Percentiles rank a stretch among this genome's conserved stretches.
Conservation (phyloP, 2,329 filamentous ascomycete species). For the Aspergillus eucalypticola region DNA sequence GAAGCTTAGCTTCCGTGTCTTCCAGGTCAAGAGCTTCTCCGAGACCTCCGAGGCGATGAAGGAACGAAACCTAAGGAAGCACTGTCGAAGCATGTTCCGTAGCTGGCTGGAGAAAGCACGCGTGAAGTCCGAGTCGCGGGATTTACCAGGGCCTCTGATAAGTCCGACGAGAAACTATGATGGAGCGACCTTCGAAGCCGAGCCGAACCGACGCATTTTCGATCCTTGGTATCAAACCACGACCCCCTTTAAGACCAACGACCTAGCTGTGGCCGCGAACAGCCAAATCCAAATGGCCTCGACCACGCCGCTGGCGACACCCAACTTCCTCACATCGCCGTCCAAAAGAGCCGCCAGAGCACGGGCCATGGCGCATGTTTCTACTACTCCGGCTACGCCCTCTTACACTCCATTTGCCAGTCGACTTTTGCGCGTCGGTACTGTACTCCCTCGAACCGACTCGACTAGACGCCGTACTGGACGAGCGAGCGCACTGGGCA, state of each 20-base stretch:
- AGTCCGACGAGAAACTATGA: constrained; percentile 28
- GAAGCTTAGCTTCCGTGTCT: constrained; percentile 59
- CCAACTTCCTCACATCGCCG: constrained; percentile 47
- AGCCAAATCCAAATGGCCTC: constrained; percentile 29
- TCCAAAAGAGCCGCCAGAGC: constrained; percentile 49
- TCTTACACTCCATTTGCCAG: constrained; percentile 47
- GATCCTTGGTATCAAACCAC: constrained; percentile 40
- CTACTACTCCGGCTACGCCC: constrained; percentile 49
- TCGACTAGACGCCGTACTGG: constrained; percentile 30
- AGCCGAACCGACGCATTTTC: constrained; percentile 31
- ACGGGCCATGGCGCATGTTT: constrained; percentile 42
- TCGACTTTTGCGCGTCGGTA: constrained; percentile 35
- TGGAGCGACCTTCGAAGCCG: constrained; percentile 15
- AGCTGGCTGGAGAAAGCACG: constrained; percentile 55
- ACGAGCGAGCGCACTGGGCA: constrained; percentile 32
- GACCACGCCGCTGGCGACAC: constrained; percentile 42
- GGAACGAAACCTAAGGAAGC: constrained; percentile 56
- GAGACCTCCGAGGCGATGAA: constrained; percentile 56
- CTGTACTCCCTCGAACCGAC: constrained; percentile 21
- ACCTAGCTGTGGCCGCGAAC: constrained; percentile 34
- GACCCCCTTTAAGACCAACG: constrained; percentile 40
- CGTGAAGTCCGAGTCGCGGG: constrained; percentile 31
- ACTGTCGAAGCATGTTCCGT: constrained; percentile 56
- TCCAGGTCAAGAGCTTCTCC: constrained; percentile 53
- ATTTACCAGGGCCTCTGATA: constrained; percentile 31